Evolutionary conservation across 352 stramenopile genomes (phyloP), one percentile per base, ranked within the genome.

Genomic region (Phytophthora aleatoria): DNA sequence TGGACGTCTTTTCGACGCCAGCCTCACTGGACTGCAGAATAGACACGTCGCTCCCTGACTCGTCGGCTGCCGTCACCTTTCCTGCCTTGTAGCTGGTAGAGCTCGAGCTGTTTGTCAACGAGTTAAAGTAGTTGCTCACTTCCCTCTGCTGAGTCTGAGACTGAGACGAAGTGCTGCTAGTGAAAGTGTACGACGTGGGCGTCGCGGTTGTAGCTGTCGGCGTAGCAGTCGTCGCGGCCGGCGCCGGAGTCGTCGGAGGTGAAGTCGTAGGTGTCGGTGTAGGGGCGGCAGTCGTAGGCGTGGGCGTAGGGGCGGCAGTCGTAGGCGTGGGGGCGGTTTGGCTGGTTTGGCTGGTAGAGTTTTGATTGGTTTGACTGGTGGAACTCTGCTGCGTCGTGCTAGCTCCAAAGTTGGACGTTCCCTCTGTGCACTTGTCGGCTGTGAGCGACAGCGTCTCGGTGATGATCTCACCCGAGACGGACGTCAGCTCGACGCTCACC

Each of bases 391-490:
- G 50, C 31, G 58, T 50, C 4, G 61, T 51, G 20, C 45, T 56
- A 26, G 6, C 35, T 27, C 39, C 45, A 35, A 74, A 74, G 45
- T 68, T 74, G 6, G 48, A 61, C 49, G 57, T 58, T 27, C 79
- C 79, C 12, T 67, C 61, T 3, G 69, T 83, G 50, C 81, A 90
- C 12, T 56, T 64, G 33, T 67, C 78, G 1, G 55, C 53, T 2
- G 42, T 63, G 7, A 90, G 69, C 13, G 75, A 74, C 20, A 90
- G 54, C 28, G 69, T 87, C n/a, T 87, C 77, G 1, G 61, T 74
- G 41, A 90, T 71, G 24, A 53, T 71, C 35, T 91, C 71, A 39
- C 79, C 80, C 27, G 61, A 71, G 11, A 76, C 57, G 16, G 74
- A 86, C 43, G 74, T 87, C 26, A 89, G 55, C 11, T 73, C 56